These are phyloP conservation scores for Oryza punctata DNA, from an alignment of 176 grass and related monocot genomes.

Conservation along the genomic window DNA sequence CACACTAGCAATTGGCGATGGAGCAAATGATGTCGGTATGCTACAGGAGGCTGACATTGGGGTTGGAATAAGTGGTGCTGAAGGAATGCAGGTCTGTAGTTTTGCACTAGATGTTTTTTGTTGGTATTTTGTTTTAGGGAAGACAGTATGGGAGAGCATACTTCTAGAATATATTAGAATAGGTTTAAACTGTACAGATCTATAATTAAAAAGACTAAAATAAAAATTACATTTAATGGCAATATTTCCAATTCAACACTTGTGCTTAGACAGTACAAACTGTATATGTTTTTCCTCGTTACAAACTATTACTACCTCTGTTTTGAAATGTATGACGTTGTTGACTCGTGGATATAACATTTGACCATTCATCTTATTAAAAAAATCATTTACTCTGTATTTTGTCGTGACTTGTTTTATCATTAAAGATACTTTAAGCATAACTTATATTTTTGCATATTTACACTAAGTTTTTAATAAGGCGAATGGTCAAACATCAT, in stretches of 20 bases:
- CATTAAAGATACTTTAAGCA: too few species aligned
- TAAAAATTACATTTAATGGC: not conserved
- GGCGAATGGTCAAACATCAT: too few species aligned
- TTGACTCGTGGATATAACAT: too few species aligned
- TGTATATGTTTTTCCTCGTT: not conserved
- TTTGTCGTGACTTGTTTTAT: too few species aligned
- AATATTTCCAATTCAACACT: not conserved
- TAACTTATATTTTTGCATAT: too few species aligned
- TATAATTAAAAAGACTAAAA: not conserved
- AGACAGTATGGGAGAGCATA: not conserved
- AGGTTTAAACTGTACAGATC: not conserved
- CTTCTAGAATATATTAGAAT: not conserved
- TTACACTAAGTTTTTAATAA: too few species aligned
- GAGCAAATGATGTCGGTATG: constrained; percentile 97
- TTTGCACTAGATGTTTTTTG: not conserved
- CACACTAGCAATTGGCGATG: constrained; percentile 89
- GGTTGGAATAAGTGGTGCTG: constrained; percentile 92
- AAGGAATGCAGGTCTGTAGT: constrained; percentile 93
- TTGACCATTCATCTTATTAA: too few species aligned
- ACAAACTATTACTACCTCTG: too few species aligned
- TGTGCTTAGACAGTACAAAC: constrained; percentile 9
- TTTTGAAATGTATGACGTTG: too few species aligned
- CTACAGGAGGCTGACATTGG: constrained; percentile 98
- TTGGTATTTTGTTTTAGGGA: not conserved
- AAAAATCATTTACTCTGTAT: too few species aligned